Conservation (phyloP, 2,329 filamentous ascomycete species). For the Penicillium hordei region DNA sequence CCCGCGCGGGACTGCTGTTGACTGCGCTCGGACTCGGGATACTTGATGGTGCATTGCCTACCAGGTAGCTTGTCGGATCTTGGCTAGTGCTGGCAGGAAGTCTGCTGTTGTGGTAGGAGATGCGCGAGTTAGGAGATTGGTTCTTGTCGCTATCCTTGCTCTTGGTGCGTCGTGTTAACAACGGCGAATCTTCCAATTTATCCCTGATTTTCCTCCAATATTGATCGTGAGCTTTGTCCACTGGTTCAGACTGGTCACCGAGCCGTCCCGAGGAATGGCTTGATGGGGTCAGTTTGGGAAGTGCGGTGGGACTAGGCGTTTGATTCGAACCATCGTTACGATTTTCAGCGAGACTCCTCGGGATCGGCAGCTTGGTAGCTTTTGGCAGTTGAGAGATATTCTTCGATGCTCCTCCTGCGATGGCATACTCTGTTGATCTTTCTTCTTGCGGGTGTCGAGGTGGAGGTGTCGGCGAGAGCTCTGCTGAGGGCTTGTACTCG, state of each 20-base stretch:
- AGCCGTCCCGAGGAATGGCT: conserved; percentile 12
- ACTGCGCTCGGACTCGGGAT: conserved; percentile 39
- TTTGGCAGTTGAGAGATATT: conserved; percentile 19
- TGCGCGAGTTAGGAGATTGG: conserved; percentile 20
- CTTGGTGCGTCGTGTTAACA: conserved; percentile 11
- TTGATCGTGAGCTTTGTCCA: conserved; percentile 29
- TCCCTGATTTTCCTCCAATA: conserved; percentile 31
- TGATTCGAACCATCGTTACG: conserved; percentile 17
- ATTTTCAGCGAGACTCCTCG: conserved; percentile 23
- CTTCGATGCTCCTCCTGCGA: conserved; percentile 8
- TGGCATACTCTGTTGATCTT: conserved; percentile 10
- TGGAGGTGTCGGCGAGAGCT: conserved; percentile 9
- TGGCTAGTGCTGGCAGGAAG: conserved; percentile 7
- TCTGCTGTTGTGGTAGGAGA: conserved; percentile 23
- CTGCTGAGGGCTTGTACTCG: conserved; percentile 11
- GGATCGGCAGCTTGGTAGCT: conserved; percentile 33
- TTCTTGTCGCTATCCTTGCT: conserved; percentile 25
- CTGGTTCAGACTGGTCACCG: conserved; percentile 8
- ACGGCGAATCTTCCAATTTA: conserved; percentile 27
- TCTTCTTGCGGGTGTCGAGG: conserved; percentile 5
- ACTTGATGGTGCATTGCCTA: conserved; percentile 38
- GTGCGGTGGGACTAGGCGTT: conserved; percentile 14
- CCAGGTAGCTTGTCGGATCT: conserved; percentile 17
- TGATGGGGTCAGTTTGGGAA: conserved; percentile 13
- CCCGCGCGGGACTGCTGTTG: conserved; percentile 21